Percentiles rank a stretch among this genome's conserved stretches.
Evolutionary conservation across 805 yeast genomes (phyloP).

Genomic region (Wickerhamiella siamensis): DNA sequence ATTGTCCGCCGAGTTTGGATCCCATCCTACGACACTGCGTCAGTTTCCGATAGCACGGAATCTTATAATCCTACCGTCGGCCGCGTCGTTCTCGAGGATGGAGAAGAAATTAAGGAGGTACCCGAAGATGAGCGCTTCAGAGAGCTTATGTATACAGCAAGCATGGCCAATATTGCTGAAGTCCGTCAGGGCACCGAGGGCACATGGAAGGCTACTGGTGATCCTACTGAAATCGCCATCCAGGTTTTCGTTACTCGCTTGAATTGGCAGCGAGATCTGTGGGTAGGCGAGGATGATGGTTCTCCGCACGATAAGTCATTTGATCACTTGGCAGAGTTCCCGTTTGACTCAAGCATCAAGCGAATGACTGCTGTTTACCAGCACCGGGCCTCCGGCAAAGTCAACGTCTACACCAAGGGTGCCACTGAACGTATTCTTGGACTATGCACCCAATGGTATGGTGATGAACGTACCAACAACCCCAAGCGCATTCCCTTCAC

Average conservation of each 20-base stretch:
- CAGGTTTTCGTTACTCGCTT: conserved; percentile 60
- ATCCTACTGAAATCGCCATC: conserved; percentile 80
- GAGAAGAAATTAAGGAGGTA: conserved; percentile 15
- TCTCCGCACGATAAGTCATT: conserved; percentile 4
- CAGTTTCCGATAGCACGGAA: conserved; percentile 40
- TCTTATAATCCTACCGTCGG: conserved; percentile 56
- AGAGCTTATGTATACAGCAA: conserved; percentile 40
- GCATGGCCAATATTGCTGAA: conserved; percentile 67
- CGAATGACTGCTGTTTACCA: conserved; percentile 53
- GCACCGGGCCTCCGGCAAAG: conserved; percentile 21
- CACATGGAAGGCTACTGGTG: conserved; percentile 71
- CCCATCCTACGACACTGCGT: conserved; percentile 45
- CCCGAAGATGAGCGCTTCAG: conserved; percentile 2
- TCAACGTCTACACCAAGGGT: conserved; percentile 45
- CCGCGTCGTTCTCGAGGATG: conserved; percentile 25
- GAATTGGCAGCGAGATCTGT: conserved; percentile 22
- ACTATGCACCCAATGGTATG: conserved; percentile 42
- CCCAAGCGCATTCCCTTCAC: conserved; percentile 25
- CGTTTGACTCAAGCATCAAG: conserved; percentile 62
- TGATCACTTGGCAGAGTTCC: conserved; percentile 45
- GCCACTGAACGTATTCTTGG: conserved; percentile 58
- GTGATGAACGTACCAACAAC: conserved; percentile 17
- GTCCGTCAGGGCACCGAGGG: conserved; percentile 37
- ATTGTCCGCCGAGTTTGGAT: conserved; percentile 56
- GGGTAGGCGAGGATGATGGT: conserved; percentile 4